Evolutionary conservation across 805 yeast genomes (phyloP), one percentile per base, ranked within the genome.

Genomic region (Cyberlindnera nakhonratchasimensis): DNA sequence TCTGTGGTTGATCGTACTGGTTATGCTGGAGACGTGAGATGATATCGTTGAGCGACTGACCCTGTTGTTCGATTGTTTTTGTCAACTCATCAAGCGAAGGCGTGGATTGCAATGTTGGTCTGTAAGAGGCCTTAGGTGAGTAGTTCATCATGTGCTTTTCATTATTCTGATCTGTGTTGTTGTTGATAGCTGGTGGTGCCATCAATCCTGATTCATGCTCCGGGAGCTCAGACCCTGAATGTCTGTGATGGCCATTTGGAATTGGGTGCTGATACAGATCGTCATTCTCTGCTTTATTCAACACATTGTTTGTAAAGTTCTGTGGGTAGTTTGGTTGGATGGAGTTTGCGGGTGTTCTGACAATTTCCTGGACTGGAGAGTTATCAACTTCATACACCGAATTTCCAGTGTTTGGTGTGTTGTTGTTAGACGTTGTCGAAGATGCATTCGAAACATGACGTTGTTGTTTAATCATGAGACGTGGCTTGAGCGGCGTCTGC

Each of bases 31-130:
- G 25, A 24, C 49, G 36, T 2, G 50, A 18, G 3, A 58, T 53
- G 17, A 58, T 38, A 20, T 58, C 61, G 31, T 58, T 52, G n/a
- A 58, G 52, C 8, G 48, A 47, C 17, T 51, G 53, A 1, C 54
- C 62, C 29, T 58, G 61, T 34, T 51, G 52, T 17, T 54, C 59
- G 34, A 58, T 52, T 2, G 58, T 42, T 31, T 46, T 47, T 2
- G 57, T 39, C 5, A 57, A 37, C 5, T 45, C 51, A 24, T 54
- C 51, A 30, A 49, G 32, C 17, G 48, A 42, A 10, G 51, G 51
- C 11, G 42, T 43, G 2, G 34, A 11, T 1, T 19, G 24, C 8
- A 32, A 12, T 20, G 35, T n/a, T 5, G 46, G 48, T 29, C 41
- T 41, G 20, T n/a, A n/a, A 9, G 34, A 17, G 10, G 14, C 22